Evolutionary conservation across 495 filamentous ascomycete species (phyloP).

Genomic region (Pyrenula massariospora): DNA sequence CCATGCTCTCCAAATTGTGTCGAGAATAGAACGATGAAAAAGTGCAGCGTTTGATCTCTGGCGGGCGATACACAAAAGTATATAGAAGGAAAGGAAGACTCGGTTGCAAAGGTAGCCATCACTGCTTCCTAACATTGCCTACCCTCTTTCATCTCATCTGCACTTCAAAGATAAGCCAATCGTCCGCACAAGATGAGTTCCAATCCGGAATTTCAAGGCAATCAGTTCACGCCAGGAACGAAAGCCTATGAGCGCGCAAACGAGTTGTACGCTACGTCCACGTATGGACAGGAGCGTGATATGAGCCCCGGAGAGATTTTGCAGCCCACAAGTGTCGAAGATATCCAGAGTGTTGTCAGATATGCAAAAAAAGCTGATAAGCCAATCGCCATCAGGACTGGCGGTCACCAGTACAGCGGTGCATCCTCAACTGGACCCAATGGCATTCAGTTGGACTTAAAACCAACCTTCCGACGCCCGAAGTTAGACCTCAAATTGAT

Average conservation of each 20-base stretch:
- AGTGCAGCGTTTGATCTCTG: no score
- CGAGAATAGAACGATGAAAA: no score
- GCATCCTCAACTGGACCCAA: constrained; percentile 22
- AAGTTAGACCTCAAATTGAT: no score
- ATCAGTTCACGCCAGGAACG: constrained; percentile 13
- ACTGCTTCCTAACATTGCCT: no score
- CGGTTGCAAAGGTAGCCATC: no score
- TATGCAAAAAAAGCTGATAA: constrained; percentile 21
- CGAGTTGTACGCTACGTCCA: constrained; percentile 25
- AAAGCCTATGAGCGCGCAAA: constrained; percentile 13
- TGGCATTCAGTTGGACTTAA: constrained; percentile 25
- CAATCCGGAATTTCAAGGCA: constrained; percentile 15
- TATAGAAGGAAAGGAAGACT: no score
- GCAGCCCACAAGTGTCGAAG: constrained; percentile 21
- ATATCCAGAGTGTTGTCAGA: constrained; percentile 17
- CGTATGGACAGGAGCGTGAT: constrained; percentile 17
- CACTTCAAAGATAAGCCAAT: no score
- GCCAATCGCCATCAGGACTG: constrained; percentile 25
- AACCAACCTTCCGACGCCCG: constrained; percentile 16
- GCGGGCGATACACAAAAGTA: no score
- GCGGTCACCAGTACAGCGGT: constrained; percentile 28
- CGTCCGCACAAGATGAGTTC: constrained; percentile 14
- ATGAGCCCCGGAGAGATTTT: constrained; percentile 22
- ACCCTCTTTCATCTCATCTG: no score
- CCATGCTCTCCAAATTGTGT: no score